Base-by-base conservation (phyloP, 2,329 filamentous ascomycete genomes). In the Xylariales sp. region DNA sequence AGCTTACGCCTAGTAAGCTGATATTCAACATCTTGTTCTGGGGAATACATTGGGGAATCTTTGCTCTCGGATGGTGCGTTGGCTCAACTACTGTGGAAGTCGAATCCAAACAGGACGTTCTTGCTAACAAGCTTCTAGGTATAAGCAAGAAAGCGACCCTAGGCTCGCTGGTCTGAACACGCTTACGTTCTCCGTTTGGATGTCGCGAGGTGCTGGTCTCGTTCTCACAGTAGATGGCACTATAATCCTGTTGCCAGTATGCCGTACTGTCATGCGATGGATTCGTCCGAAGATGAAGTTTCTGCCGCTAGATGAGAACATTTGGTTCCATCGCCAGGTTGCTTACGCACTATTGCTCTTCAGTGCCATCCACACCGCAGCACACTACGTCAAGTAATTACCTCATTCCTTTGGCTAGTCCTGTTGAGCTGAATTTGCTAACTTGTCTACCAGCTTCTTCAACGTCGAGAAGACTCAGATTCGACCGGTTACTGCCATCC, bases 301-400 rank as follows among this genome's bases (percentile, higher is more conserved):
- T 69, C 60, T 97, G 11, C 93, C 93, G 5, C 74, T 98, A n/a
- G 93, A 98, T 55, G 93, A 98, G 67, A 94, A 89, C 42, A 76
- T 90, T 49, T 98, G 89, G 89, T 94, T 98, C 63, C 93, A 98
- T 68, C 78, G 91, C 47, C 93, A 98, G 62, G 77, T 95, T 29
- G 91, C 93, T 14, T 98, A 98, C 59, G 73, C 88, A 1, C 70
- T 97, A 67, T 72, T 97, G 4, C 57, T 95, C 39, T 98, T 90
- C 62, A 86, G 83, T 19, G 74, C 81, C 34, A 62, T 88, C 19
- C 93, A 98, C 61, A 84, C 83, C 1, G 57, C 73, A 12, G 80
- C 80, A 35, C 93, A 98, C 65, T 98, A 98, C 55, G 88, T 97
- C 70, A 98, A 98, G 83, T 88, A 72, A 61, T 79, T 39, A 14